A percentile compares a stretch with the other conserved stretches of the same genome.
phyloP scores from a whole-genome alignment of 345 rosid genomes.

The Populus simonii region DNA sequence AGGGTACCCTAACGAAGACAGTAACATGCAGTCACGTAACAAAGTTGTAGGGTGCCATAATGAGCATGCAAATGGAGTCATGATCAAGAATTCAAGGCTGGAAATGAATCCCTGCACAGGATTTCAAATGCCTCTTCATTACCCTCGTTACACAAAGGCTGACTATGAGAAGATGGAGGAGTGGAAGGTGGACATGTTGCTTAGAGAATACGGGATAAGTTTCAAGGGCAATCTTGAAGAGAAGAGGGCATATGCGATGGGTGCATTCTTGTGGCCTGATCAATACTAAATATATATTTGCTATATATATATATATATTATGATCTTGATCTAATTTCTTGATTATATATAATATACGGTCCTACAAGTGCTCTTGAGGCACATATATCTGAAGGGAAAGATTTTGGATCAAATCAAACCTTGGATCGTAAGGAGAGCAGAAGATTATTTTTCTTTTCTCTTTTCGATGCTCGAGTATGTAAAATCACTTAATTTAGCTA shows the following conservation, averaged over 20 bases:
- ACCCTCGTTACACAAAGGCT: constrained; percentile 53
- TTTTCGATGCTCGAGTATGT: too few species aligned
- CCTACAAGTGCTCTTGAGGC: too few species aligned
- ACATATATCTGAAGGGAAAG: too few species aligned
- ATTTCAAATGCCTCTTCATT: constrained; percentile 68
- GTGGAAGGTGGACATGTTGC: constrained; percentile 60
- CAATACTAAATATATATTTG: constrained; percentile 2
- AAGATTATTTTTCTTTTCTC: too few species aligned
- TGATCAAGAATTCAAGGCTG: not conserved
- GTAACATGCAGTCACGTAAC: not conserved
- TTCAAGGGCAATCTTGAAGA: constrained; percentile 37
- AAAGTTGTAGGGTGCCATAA: constrained; percentile 3
- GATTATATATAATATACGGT: too few species aligned
- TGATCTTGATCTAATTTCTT: too few species aligned
- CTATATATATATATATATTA: too few species aligned
- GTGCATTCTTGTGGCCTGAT: constrained; percentile 62
- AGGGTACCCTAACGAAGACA: constrained; percentile 24
- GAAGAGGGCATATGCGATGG: constrained; percentile 60
- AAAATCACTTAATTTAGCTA: too few species aligned
- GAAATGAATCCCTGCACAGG: constrained; percentile 21
- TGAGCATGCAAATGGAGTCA: constrained; percentile 12
- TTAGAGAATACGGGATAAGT: constrained; percentile 49
- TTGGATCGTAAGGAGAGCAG: too few species aligned
- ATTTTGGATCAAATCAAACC: too few species aligned
- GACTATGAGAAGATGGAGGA: constrained; percentile 76